These are phyloP conservation scores for Flaveria bidentis DNA, from an alignment of 129 eudicot genomes.

Conservation along the genomic window DNA sequence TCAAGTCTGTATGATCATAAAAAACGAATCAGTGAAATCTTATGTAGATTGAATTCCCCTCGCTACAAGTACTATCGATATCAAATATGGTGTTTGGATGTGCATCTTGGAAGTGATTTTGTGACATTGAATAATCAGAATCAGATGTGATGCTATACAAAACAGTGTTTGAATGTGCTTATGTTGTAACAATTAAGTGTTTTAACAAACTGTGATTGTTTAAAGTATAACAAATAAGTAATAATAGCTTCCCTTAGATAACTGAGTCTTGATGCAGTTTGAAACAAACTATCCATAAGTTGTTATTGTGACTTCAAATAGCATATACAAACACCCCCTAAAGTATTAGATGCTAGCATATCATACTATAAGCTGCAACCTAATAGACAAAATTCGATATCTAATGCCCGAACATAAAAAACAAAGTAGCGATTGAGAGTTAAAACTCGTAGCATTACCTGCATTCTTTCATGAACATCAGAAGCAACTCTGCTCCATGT, in stretches of 20 bases:
- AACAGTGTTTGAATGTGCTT: not conserved
- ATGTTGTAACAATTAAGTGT: not conserved
- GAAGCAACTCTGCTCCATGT: slow-evolving; percentile 43
- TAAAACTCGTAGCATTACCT: slow-evolving; percentile 24
- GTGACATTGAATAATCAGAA: not conserved
- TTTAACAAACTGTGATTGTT: not conserved
- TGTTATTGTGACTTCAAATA: not conserved
- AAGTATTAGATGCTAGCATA: not conserved
- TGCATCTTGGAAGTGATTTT: not conserved
- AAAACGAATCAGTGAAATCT: slow-evolving; percentile 3
- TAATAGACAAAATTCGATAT: not conserved
- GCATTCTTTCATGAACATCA: slow-evolving; percentile 40
- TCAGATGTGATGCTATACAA: not conserved
- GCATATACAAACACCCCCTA: not conserved
- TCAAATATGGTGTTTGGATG: not conserved
- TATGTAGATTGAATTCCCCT: not conserved
- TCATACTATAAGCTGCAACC: not conserved
- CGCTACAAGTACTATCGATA: too few relatives aligned
- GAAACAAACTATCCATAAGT: not conserved
- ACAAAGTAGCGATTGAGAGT: not conserved
- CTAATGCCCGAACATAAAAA: too few relatives aligned
- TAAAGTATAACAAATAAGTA: not conserved
- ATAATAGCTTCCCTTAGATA: too few relatives aligned
- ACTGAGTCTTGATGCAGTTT: too few relatives aligned
- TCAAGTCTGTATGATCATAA: slow-evolving; percentile 26